These are phyloP conservation scores for Backusella circina DNA, from an alignment of 192 early-diverging fungal genomes.

Conservation along the genomic window DNA sequence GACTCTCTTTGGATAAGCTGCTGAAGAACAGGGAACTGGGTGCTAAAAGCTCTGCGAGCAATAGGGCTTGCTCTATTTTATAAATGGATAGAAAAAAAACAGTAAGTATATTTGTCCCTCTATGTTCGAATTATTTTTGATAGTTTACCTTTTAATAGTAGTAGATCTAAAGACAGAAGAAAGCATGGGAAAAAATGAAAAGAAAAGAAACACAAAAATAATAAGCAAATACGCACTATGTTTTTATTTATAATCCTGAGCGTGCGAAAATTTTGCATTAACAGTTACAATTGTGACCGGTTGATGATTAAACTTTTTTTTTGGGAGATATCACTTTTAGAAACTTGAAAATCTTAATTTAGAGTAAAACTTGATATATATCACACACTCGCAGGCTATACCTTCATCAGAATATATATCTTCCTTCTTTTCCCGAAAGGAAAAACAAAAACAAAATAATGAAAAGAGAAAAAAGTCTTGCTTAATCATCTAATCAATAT, in stretches of 20 bases:
- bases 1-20: constrained; percentile 6
- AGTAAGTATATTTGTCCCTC: not conserved
- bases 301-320: constrained; percentile 5
- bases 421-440: not conserved
- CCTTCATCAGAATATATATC: not conserved
- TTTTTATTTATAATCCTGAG: not conserved
- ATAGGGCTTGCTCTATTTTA: not conserved
- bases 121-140: not conserved
- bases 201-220: not conserved
- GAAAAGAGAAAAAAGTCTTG: not conserved
- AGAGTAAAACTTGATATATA: not conserved
- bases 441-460: not conserved
- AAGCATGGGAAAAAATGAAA: constrained; percentile 11
- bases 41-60: constrained; percentile 21
- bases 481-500: too few species aligned
- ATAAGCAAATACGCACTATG: not conserved
- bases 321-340: not conserved
- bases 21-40: constrained; percentile 29
- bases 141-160: constrained; percentile 4
- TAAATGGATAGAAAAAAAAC: not conserved
- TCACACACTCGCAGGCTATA: not conserved
- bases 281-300: constrained; percentile 3
- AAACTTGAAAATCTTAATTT: not conserved
- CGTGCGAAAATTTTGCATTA: constrained; percentile 1
- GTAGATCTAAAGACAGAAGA: constrained; percentile 3